Evolutionary conservation across 257 asterid genomes (phyloP).

Genomic region (Sherardia arvensis): DNA sequence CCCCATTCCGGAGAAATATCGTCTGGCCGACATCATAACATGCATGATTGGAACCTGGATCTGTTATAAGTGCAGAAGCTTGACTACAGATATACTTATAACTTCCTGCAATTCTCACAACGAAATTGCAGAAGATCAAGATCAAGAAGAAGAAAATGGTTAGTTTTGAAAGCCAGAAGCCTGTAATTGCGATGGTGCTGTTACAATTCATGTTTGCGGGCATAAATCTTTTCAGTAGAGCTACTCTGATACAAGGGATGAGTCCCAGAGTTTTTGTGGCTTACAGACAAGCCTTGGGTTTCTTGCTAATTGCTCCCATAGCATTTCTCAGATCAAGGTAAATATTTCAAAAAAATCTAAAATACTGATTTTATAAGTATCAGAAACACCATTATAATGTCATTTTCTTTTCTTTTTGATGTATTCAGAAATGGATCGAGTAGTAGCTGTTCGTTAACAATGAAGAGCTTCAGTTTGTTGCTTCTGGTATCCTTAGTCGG

Average conservation of each 20-base stretch:
- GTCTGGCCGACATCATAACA: too few relatives aligned
- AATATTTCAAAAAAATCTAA: too few relatives aligned
- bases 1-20: too few relatives aligned
- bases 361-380: too few relatives aligned
- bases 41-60: too few relatives aligned
- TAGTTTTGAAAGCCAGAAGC: conserved; percentile 27
- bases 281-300: conserved; percentile 48
- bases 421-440: conserved; percentile 15
- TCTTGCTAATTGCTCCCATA: conserved; percentile 29
- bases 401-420: not conserved
- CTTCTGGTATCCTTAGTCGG: conserved; percentile 25
- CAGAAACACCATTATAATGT: too few relatives aligned
- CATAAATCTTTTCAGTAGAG: conserved; percentile 27
- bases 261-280: conserved; percentile 59
- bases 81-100: too few relatives aligned
- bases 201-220: conserved; percentile 46
- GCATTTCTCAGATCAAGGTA: conserved; percentile 22
- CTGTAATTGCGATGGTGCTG: conserved; percentile 32
- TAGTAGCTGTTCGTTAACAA: conserved; percentile 10
- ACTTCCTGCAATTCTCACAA: too few relatives aligned
- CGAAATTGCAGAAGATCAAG: not conserved
- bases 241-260: conserved; percentile 39
- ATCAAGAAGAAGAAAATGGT: conserved; percentile 26
- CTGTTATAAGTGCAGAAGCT: too few relatives aligned
- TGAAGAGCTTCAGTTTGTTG: conserved; percentile 29